A percentile compares a stretch with the other conserved stretches of the same genome.
These are phyloP conservation scores for Apophysomyces elegans DNA, from an alignment of 371 early-diverging fungal species.

Conservation along the genomic window DNA sequence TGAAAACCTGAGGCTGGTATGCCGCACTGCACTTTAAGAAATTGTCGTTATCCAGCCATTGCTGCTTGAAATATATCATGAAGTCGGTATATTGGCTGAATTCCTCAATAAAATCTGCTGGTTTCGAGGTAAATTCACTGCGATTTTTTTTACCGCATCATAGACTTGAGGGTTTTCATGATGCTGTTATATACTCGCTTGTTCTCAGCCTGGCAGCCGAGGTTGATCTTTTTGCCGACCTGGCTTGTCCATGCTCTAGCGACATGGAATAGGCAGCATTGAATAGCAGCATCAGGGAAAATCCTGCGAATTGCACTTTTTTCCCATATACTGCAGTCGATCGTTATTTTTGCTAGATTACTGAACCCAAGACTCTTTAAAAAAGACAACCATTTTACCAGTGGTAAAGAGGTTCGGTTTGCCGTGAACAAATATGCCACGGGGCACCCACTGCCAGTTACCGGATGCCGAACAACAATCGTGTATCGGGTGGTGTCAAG, in stretches of 20 bases:
- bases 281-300: slow-evolving; percentile 2
- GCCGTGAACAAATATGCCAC: slow-evolving; percentile 13
- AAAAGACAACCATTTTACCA: not conserved
- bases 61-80: not conserved
- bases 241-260: slow-evolving; percentile 8
- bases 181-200: not conserved
- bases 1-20: slow-evolving; percentile 13
- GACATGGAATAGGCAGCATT: slow-evolving; percentile 9
- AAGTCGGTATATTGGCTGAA: not conserved
- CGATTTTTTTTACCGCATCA: not conserved
- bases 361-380: not conserved
- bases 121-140: too few species aligned
- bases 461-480: slow-evolving; percentile 3
- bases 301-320: not conserved
- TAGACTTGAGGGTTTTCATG: not conserved
- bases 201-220: not conserved
- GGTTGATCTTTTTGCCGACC: not conserved
- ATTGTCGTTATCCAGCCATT: not conserved
- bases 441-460: not conserved
- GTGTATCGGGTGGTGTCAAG: not conserved
- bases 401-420: slow-evolving; percentile 10
- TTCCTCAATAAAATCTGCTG: too few species aligned
- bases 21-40: not conserved
- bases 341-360: not conserved
- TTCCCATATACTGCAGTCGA: not conserved